These are phyloP conservation scores for Psidium friedrichsthalianum DNA, from an alignment of 345 rosid species.

Conservation along the genomic window DNA sequence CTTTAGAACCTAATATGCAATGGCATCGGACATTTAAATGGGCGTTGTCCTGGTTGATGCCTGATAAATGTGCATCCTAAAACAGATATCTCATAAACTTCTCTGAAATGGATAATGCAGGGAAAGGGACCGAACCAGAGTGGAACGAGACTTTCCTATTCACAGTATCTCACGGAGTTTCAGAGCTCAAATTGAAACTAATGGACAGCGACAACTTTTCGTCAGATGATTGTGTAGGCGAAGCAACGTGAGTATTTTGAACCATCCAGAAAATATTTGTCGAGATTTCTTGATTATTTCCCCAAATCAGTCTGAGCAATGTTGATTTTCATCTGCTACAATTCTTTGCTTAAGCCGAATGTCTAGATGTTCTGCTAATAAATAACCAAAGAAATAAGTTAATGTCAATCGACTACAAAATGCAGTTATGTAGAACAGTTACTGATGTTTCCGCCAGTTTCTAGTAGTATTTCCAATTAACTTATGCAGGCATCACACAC, in stretches of 20 bases:
- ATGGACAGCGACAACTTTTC: slow-evolving; percentile 56
- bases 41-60: background rate
- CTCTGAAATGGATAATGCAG: slow-evolving; percentile 9
- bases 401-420: background rate
- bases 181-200: slow-evolving; percentile 42
- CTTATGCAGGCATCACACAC: background rate
- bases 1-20: background rate
- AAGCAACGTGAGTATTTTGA: slow-evolving; percentile 40
- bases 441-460: background rate
- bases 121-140: slow-evolving; percentile 49
- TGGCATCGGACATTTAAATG: background rate
- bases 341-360: background rate
- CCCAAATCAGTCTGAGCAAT: background rate
- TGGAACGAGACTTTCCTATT: slow-evolving; percentile 84
- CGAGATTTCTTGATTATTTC: background rate
- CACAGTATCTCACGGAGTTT: slow-evolving; percentile 34
- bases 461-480: background rate
- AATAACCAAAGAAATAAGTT: background rate
- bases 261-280: background rate
- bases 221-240: slow-evolving; percentile 57
- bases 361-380: background rate
- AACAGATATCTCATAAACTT: background rate
- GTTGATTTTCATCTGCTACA: background rate
- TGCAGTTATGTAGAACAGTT: background rate
- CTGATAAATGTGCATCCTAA: background rate